Conservation (phyloP, 495 filamentous ascomycete genomes). For the Hyaloscypha bicolor region DNA sequence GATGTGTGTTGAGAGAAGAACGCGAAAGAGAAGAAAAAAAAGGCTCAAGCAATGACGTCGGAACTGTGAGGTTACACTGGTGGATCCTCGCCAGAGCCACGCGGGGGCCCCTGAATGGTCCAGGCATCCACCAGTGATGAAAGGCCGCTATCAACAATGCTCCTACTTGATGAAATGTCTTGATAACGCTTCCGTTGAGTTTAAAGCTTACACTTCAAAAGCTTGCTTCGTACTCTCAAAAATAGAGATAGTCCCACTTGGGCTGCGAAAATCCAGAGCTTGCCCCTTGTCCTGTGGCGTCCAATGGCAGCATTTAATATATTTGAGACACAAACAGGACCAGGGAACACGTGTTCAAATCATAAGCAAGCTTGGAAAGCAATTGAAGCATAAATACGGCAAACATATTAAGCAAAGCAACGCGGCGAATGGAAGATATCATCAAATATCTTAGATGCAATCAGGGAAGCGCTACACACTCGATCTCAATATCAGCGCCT, state of each 20-base stretch:
- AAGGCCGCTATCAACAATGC: not conserved
- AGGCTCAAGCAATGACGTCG: not conserved
- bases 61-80: not conserved
- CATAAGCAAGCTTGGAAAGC: not conserved
- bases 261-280: not conserved
- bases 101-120: not conserved
- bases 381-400: not conserved
- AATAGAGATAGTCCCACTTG: not conserved
- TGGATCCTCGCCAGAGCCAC: not conserved
- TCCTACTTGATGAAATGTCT: no score
- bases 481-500: conserved; percentile 89
- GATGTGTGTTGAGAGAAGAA: no score
- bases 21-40: not conserved
- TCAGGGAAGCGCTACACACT: conserved; percentile 73
- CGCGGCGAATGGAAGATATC: not conserved
- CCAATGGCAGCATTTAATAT: not conserved
- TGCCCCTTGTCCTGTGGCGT: not conserved
- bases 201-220: no score
- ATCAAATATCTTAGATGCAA: not conserved
- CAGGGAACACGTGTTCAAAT: not conserved
- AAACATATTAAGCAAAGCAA: not conserved
- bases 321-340: not conserved
- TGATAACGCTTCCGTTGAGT: no score
- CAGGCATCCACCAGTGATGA: not conserved
- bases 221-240: not conserved